Base-by-base conservation (phyloP, 2,329 filamentous ascomycete species). In the Fusarium kyushuense region DNA sequence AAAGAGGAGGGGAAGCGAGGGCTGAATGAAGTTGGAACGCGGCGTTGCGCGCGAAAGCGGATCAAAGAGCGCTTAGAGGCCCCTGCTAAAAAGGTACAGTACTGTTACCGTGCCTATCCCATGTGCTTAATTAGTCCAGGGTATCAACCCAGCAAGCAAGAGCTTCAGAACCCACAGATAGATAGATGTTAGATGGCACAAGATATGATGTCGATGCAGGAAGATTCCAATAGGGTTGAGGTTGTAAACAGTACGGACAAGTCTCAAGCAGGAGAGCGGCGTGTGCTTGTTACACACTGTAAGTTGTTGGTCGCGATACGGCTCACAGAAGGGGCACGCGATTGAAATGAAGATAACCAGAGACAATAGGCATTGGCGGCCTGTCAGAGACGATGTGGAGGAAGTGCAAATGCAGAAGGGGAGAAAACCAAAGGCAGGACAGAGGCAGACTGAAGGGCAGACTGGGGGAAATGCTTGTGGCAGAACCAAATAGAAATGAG, bases 31-130 rank as follows among this genome's bases (percentile, higher is more conserved):
- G 65, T 66, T 70, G 64, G 66, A 63, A 64, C 59, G 63, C 67
- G 72, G 70, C 63, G 68, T 65, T 57, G 72, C 59, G 72, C 67
- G 67, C 63, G 67, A 72, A 64, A 63, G 64, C 67, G 69, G 62
- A 69, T 64, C 54, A 67, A 67, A 67, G 71, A 72, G 71, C 71
- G 65, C 69, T 74, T 72, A 71, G 65, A 54, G 55, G 63, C 71
- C 71, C 70, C 67, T 74, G 67, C 60, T 62, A 62, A 54, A 54
- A 60, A 67, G 58, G 63, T 40, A 58, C 48, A 51, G 47, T 49
- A 51, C 47, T 40, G n/a, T 23, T 51, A 45, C 42, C 42, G 25
- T 49, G 23, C 40, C 58, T 48, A 38, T 56, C 29, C 48, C 59
- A 53, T 57, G 48, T 65, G 32, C 55, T 61, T 42, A 51, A 36